Conservation (phyloP, 768 basidiomycete species). For the Plicaturopsis crispa region DNA sequence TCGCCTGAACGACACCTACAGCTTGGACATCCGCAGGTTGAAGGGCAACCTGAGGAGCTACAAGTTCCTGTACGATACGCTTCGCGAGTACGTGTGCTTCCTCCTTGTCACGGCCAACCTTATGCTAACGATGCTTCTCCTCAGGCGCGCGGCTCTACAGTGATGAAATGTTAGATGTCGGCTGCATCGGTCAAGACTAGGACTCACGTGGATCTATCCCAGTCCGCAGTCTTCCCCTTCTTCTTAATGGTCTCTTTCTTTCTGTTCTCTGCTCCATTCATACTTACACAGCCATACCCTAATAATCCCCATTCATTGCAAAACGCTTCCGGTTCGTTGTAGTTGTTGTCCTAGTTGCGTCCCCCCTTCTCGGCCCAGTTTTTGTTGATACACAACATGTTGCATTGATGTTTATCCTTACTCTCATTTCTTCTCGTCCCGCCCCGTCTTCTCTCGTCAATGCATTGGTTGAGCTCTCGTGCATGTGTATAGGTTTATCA, state of each 20-base stretch:
- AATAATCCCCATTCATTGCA: slow-evolving; percentile 6
- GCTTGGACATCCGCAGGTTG: slow-evolving; percentile 84
- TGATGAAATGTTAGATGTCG: slow-evolving; percentile 21
- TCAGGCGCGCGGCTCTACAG: slow-evolving; percentile 30
- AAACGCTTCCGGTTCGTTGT: neutral
- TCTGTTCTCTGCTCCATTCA: neutral
- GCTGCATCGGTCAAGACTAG: slow-evolving; percentile 15
- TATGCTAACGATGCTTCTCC: slow-evolving; percentile 8
- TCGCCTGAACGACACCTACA: slow-evolving; percentile 84
- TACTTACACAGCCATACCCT: slow-evolving; percentile 18
- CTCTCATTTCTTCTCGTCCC: neutral
- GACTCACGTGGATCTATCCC: slow-evolving; percentile 6
- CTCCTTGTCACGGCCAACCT: slow-evolving; percentile 6
- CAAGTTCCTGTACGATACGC: slow-evolving; percentile 83
- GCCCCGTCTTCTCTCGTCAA: too few relatives aligned
- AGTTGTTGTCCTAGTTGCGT: neutral
- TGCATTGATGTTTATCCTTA: slow-evolving; percentile 19
- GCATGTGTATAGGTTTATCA: too few relatives aligned
- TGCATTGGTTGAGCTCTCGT: too few relatives aligned
- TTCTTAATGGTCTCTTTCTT: neutral
- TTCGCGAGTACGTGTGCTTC: slow-evolving; percentile 64
- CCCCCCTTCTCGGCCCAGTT: neutral
- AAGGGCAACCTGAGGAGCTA: slow-evolving; percentile 92
- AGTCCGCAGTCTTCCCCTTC: neutral
- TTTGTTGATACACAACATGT: neutral